phyloP scores from a whole-genome alignment of 2,329 filamentous ascomycete species.

The Aspergillus calidoustus region DNA sequence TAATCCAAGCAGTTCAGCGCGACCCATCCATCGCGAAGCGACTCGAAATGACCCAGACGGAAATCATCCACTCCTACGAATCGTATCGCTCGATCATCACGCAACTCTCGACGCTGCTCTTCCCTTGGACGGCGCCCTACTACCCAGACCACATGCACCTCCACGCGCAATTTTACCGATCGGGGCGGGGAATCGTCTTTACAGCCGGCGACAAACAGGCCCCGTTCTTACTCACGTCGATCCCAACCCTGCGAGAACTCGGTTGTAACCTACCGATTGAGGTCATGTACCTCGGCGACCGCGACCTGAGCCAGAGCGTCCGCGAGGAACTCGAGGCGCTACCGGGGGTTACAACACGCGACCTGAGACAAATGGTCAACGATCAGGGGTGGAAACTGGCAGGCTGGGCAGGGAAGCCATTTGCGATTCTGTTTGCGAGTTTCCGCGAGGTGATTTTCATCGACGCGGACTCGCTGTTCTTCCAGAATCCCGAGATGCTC shows the following conservation, averaged over 20 bases:
- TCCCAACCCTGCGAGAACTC: slow-evolving; percentile 30
- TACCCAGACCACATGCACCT: slow-evolving; percentile 52
- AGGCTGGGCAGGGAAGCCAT: slow-evolving; percentile 55
- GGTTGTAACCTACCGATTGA: slow-evolving; percentile 27
- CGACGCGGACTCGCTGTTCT: slow-evolving; percentile 52
- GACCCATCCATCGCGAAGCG: slow-evolving; percentile 26
- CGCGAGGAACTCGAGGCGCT: slow-evolving; percentile 48
- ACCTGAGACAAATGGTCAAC: slow-evolving; percentile 51
- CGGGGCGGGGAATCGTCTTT: slow-evolving; percentile 51
- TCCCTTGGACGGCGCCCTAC: slow-evolving; percentile 41
- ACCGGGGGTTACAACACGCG: slow-evolving; percentile 50
- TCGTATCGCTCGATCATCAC: slow-evolving; percentile 47
- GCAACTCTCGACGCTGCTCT: slow-evolving; percentile 43
- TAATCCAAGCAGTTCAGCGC: slow-evolving; percentile 44
- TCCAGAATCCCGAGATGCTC: slow-evolving; percentile 48
- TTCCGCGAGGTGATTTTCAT: slow-evolving; percentile 56
- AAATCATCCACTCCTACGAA: slow-evolving; percentile 49
- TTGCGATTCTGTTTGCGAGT: slow-evolving; percentile 52
- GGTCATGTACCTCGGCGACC: slow-evolving; percentile 42
- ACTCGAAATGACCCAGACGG: slow-evolving; percentile 22
- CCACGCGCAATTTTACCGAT: slow-evolving; percentile 48
- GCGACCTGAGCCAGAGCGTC: slow-evolving; percentile 50
- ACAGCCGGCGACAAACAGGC: slow-evolving; percentile 52
- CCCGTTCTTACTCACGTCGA: slow-evolving; percentile 49
- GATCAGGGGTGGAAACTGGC: slow-evolving; percentile 51